Evolutionary conservation across 2,329 filamentous ascomycete species (phyloP), one percentile per base, ranked within the genome.

Genomic region (Piedraia hortae): DNA sequence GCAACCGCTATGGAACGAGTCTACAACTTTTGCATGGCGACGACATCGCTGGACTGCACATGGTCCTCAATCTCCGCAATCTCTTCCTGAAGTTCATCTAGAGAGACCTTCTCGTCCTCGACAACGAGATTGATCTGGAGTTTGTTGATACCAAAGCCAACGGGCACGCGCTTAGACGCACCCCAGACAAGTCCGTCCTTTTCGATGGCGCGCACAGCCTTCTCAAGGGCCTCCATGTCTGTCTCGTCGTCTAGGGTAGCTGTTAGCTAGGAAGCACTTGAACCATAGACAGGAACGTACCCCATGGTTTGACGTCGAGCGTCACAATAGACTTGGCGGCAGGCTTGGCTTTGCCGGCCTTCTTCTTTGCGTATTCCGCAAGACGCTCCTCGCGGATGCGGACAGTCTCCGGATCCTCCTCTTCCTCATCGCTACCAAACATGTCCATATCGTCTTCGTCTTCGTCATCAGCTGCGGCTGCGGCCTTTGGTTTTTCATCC

Each of bases 61-160:
- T 75, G 71, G 48, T 97, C 85, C 59, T 93, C 85, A 41, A 80
- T 62, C 36, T 62, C 74, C 44, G 64, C 62, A 41, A 93, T 88
- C 57, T 73, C 43, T 46, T 75, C 66, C 61, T 90, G 65, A 37
- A 97, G 68, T 31, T 91, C 82, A 38, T 70, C 63, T 34, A 74
- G 49, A 35, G 74, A 80, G 45, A 97, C 51, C 65, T 91, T 91
- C 36, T 93, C 82, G 48, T 97, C 85, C 61, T 93, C 85, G 34
- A 93, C 58, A 39, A 93, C 78, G 38, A 93, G 54, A 69, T 75
- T 93, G 60, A 97, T 89, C 64, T 93, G 82, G 33, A 97, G 68
- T 66, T 93, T 93, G 63, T 74, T 85, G 61, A 97, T 88, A 61
- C 85, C 85, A 62, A 75, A 97, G 43, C 80, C 82, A 41, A 97